A percentile compares a stretch with the other conserved stretches of the same genome.
These are phyloP conservation scores for Rhizoctonia solani DNA, from an alignment of 1,284 basidiomycete species.

Conservation along the genomic window DNA sequence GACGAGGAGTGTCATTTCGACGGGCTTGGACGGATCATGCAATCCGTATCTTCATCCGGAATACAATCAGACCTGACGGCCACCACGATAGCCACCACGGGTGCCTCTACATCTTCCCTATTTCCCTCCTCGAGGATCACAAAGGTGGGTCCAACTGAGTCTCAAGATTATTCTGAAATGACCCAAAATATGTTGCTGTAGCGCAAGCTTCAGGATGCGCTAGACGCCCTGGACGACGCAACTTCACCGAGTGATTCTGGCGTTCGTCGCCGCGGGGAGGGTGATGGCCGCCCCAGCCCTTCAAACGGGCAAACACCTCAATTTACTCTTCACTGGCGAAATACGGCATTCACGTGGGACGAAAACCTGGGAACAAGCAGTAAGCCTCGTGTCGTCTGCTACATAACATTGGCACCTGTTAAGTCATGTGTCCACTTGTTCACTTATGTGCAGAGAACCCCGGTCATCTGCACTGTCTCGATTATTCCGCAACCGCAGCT, in stretches of 20 bases:
- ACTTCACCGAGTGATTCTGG: conserved; percentile 3
- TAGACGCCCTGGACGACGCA: conserved; percentile 41
- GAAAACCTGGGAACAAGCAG: conserved; percentile 52
- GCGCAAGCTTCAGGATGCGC: conserved; percentile 42
- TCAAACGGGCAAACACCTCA: conserved; percentile 59
- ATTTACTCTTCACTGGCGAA: conserved; percentile 75
- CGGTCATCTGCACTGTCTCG: conserved; percentile 28
- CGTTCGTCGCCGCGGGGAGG: conserved; percentile 21
- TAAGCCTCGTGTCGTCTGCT: conserved; percentile 49
- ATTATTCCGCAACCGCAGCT: conserved; percentile 18
- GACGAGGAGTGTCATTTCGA: neutral
- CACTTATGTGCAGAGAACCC: conserved; percentile 8
- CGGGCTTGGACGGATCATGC: conserved; percentile 14
- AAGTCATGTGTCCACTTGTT: conserved; percentile 15
- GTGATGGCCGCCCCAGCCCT: conserved; percentile 37
- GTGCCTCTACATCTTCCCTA: conserved; percentile 10
- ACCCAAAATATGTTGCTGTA: conserved; percentile 11
- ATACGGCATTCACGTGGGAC: conserved; percentile 57
- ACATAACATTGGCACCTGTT: conserved; percentile 34
- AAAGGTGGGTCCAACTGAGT: neutral
- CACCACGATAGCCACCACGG: conserved; percentile 26
- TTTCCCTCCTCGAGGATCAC: conserved; percentile 34
- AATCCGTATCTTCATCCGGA: conserved; percentile 12
- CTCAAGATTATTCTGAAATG: no score
- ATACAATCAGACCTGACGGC: conserved; percentile 5